phyloP scores from a whole-genome alignment of 2,329 filamentous ascomycete species.

The Alternaria incomplexa region DNA sequence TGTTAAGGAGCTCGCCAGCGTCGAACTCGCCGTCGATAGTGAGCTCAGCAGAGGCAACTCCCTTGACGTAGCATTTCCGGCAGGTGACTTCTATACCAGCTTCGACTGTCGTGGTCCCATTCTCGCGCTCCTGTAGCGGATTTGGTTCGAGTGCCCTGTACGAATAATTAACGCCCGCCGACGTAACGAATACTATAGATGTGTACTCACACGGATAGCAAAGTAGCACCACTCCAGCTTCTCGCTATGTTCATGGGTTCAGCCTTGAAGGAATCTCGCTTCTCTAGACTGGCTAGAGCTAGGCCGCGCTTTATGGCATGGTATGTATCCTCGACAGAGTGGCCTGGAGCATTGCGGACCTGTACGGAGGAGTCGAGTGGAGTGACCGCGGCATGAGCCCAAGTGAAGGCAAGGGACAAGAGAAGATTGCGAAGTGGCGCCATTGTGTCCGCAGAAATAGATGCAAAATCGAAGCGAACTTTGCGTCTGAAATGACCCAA shows the following conservation, averaged over 20 bases:
- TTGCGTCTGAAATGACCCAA: not conserved
- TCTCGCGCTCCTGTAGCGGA: constrained; percentile 14
- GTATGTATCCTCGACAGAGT: constrained; percentile 15
- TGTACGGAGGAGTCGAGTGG: not conserved
- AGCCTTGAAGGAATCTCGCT: constrained; percentile 18
- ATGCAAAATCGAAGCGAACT: not conserved
- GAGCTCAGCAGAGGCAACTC: constrained; percentile 53
- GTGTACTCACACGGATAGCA: constrained; percentile 45
- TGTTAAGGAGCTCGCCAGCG: constrained; percentile 24
- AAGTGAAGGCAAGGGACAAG: not conserved
- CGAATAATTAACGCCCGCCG: not conserved
- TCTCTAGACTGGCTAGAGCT: constrained; percentile 3
- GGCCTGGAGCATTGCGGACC: constrained; percentile 17
- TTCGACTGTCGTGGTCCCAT: constrained; percentile 13
- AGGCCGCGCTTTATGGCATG: constrained; percentile 15
- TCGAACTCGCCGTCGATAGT: constrained; percentile 54
- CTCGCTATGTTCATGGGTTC: constrained; percentile 38
- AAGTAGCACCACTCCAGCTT: constrained; percentile 49
- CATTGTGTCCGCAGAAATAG: not conserved
- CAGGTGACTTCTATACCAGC: constrained; percentile 54
- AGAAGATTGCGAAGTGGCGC: not conserved
- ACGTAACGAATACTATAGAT: not conserved
- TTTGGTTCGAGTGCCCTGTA: constrained; percentile 5
- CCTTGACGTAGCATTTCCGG: constrained; percentile 60
- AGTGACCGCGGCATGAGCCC: not conserved